Evolutionary conservation across 176 grass and related monocot genomes (phyloP), one percentile per base, ranked within the genome.

Genomic region (Aegilops speltoides): DNA sequence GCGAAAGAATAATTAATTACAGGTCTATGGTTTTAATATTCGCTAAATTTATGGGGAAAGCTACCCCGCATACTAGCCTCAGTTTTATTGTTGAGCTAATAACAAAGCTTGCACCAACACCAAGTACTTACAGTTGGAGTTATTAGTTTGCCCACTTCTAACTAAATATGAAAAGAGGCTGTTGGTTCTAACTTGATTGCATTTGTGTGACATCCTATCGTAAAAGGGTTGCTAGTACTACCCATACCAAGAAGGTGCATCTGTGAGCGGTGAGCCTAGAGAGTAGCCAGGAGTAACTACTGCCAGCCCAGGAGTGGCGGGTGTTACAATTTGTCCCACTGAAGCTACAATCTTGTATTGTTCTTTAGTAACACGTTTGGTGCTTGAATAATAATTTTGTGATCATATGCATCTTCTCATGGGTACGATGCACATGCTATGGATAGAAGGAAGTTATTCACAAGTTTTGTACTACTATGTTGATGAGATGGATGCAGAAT

Each of bases 311-410:
- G 50, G 50, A 54, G 16, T 54, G 50, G 50, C 50, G 50, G 50
- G 50, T 54, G 50, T 54, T 54, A 54, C 50, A 54, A 14, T 38
- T 54, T 82, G 6, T 76, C 40, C 64, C 32, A 17, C 11, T 67
- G 56, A 56, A 82, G 24, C 28, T 72, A 25, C 66, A 88, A 72
- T 19, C 5, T 84, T 79, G 16, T 83, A 22, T 73, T 78, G 12
- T 25, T 78, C 25, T 68, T 68, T 75, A 16, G 5, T 10, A 76
- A 38, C 65, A 68, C 26, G 17, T 57, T 41, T 76, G 43, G n/a
- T 67, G 50, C 6, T 64, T 67, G 60, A 48, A 38, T 46, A 32
- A 32, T 43, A 48, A 23, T 37, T 81, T 73, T 5, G 7, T 75
- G 72, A 56, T 80, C n/a, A 79, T 28, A 36, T 32, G 14, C 48